Conservation (phyloP, 1,284 basidiomycete species). For the Hymenochaete sp. region DNA sequence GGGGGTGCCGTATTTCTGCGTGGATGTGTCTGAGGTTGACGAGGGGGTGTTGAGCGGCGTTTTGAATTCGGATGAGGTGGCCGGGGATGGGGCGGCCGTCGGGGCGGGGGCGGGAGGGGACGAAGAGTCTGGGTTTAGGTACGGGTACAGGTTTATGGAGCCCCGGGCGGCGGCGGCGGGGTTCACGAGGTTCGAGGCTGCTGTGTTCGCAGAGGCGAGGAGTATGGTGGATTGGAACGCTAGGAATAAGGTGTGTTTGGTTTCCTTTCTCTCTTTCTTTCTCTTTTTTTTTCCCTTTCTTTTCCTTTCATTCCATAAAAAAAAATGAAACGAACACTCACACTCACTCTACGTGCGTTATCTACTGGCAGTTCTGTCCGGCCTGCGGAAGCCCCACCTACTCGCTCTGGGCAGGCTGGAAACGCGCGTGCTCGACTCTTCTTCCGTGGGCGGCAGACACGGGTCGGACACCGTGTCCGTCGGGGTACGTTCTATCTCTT, state of each 20-base stretch:
- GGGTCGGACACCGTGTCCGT: conserved; percentile 56
- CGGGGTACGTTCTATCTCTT: conserved; percentile 41
- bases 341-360: background rate
- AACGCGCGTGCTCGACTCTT: conserved; percentile 71
- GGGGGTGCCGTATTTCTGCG: conserved; percentile 71
- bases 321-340: background rate
- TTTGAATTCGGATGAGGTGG: conserved; percentile 35
- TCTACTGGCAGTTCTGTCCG: conserved; percentile 69
- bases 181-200: conserved; percentile 53
- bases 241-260: conserved; percentile 58
- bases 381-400: conserved; percentile 78
- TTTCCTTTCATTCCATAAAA: background rate
- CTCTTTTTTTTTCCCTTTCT: too few relatives aligned
- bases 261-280: background rate
- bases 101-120: conserved; percentile 6
- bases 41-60: conserved; percentile 35
- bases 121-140: background rate
- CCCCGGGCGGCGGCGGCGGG: conserved; percentile 51
- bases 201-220: conserved; percentile 66
- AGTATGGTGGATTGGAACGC: conserved; percentile 87
- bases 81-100: conserved; percentile 34
- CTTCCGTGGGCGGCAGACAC: conserved; percentile 61
- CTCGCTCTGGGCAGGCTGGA: conserved; percentile 95
- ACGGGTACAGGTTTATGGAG: conserved; percentile 64
- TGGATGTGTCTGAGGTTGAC: conserved; percentile 58